Conservation (phyloP, 306 rosid species). For the Adenanthera pavonina region DNA sequence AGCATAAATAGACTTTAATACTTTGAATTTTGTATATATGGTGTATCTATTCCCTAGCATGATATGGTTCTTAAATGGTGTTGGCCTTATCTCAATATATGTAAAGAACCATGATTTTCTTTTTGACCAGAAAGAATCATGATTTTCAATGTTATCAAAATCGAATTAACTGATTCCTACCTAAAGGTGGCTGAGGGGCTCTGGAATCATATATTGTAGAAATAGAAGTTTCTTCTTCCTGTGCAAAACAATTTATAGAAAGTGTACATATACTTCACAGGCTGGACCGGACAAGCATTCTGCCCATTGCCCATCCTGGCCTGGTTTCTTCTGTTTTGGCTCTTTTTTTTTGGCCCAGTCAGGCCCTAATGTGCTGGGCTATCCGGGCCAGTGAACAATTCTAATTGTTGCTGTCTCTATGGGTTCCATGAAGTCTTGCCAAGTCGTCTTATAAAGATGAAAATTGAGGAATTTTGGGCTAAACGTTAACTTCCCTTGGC, state of each 20-base stretch:
- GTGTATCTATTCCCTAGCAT: neutral
- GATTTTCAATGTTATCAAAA: neutral
- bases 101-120: neutral
- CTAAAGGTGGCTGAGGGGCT: neutral
- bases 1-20: neutral
- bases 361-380: too few species aligned
- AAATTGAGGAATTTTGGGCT: neutral
- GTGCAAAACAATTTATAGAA: neutral
- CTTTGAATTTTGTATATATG: conserved; percentile 12
- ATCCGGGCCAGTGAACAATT: too few species aligned
- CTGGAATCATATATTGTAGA: neutral
- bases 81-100: neutral
- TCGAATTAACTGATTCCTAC: neutral
- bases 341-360: too few species aligned
- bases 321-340: too few species aligned
- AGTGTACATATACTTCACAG: neutral
- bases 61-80: neutral
- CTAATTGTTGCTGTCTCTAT: neutral
- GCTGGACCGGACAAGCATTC: too few species aligned
- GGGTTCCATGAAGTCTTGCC: neutral
- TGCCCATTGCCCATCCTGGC: too few species aligned
- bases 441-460: neutral
- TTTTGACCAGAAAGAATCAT: neutral
- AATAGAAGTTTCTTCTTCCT: neutral
- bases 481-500: neutral